Percentiles rank a stretch among this genome's conserved stretches.
Conservation (phyloP, 2,329 filamentous ascomycete genomes). For the Rasamsonia emersonii region DNA sequence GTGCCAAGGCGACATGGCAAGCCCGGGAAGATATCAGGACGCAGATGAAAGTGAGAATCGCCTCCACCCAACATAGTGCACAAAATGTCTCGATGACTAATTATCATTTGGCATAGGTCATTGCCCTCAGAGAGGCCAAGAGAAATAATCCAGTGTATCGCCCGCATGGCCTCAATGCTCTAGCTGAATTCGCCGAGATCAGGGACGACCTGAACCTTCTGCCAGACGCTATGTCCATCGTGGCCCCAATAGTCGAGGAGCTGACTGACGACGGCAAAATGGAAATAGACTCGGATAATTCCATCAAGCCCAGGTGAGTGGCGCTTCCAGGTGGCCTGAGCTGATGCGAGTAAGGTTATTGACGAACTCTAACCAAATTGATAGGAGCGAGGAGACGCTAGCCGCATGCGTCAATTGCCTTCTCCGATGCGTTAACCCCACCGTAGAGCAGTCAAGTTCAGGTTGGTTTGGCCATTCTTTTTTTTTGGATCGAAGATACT, state of each 20-base stretch:
- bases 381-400: slow-evolving; percentile 27
- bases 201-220: slow-evolving; percentile 64
- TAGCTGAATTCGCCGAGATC: slow-evolving; percentile 64
- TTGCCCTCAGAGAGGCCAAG: slow-evolving; percentile 78
- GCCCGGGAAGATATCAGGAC: slow-evolving; percentile 52
- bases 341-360: no score
- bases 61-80: no score
- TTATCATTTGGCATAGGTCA: slow-evolving; percentile 38
- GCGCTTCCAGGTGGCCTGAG: neutral
- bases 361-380: no score
- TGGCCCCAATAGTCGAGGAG: slow-evolving; percentile 54
- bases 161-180: slow-evolving; percentile 60
- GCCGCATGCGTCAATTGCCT: slow-evolving; percentile 31
- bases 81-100: no score
- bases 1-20: slow-evolving; percentile 49
- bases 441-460: slow-evolving; percentile 13
- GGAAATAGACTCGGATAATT: slow-evolving; percentile 53
- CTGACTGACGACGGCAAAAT: slow-evolving; percentile 52
- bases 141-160: slow-evolving; percentile 81
- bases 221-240: slow-evolving; percentile 56
- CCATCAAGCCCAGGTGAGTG: slow-evolving; percentile 29
- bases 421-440: slow-evolving; percentile 28
- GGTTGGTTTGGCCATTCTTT: slow-evolving; percentile 17
- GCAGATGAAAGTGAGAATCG: slow-evolving; percentile 62
- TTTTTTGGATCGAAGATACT: neutral